Conservation (phyloP, 2,329 filamentous ascomycete genomes). For the Xylaria sp. region DNA sequence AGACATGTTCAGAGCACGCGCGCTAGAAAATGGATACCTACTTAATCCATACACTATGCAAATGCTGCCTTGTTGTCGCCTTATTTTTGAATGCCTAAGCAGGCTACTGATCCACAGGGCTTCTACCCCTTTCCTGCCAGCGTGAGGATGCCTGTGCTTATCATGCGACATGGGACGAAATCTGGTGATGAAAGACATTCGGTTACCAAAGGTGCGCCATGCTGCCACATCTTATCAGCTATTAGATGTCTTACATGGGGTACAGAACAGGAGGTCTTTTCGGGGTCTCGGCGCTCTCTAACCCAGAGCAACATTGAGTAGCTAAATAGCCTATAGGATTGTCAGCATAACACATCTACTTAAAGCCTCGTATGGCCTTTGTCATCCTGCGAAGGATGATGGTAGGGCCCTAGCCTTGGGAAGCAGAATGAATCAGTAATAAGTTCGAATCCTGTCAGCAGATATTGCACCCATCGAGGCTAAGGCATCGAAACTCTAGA, state of each 20-base stretch:
- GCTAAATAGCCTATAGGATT: constrained; percentile 7
- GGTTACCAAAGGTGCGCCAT: background rate
- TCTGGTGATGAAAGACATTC: background rate
- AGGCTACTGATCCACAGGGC: constrained; percentile 1
- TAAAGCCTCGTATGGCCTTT: background rate
- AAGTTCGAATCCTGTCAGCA: constrained; percentile 16
- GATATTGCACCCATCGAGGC: background rate
- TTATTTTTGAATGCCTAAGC: background rate
- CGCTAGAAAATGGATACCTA: background rate
- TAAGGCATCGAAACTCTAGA: background rate
- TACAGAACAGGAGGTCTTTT: background rate
- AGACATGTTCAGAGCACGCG: too few species aligned
- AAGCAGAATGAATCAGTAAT: background rate
- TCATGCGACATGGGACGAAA: background rate
- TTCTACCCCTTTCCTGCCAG: background rate
- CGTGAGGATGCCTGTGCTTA: background rate
- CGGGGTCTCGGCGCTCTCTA: background rate
- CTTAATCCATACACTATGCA: background rate
- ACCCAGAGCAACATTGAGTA: background rate
- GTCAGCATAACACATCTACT: background rate
- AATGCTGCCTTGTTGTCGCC: constrained; percentile 4
- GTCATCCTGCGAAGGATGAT: background rate
- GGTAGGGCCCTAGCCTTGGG: background rate
- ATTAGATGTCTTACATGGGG: background rate
- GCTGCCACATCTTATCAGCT: background rate